Percentiles rank a stretch among this genome's conserved stretches.
These are phyloP conservation scores for Colletotrichum tofieldiae DNA, from an alignment of 2,329 filamentous ascomycete genomes.

Conservation along the genomic window DNA sequence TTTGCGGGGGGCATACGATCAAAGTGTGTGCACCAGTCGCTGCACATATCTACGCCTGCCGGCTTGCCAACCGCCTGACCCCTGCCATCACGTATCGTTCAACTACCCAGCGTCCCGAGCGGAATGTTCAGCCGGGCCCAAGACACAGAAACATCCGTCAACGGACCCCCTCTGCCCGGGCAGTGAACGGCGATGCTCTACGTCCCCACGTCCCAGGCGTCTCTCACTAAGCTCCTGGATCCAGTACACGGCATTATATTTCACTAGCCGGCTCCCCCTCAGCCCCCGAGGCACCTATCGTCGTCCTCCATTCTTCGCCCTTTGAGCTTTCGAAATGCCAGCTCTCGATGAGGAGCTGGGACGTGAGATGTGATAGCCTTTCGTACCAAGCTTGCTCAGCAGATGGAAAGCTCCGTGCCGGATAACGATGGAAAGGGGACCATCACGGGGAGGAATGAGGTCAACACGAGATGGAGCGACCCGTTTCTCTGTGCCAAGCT, in stretches of 20 bases:
- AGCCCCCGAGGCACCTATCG: background rate
- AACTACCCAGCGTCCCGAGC: background rate
- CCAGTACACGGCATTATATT: background rate
- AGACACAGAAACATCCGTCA: background rate
- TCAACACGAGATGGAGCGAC: background rate
- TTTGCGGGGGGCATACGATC: too few relatives aligned
- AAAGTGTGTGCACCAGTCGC: too few relatives aligned
- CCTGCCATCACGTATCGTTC: background rate
- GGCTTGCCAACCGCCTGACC: background rate
- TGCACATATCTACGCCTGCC: too few relatives aligned
- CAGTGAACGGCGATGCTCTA: slow-evolving; percentile 2
- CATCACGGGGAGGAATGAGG: slow-evolving; percentile 1
- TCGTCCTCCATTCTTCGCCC: background rate
- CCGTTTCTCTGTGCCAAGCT: slow-evolving; percentile 1
- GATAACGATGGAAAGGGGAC: background rate
- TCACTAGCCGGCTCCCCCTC: background rate
- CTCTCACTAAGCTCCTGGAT: background rate
- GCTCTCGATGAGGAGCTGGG: background rate
- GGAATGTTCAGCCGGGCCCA: background rate
- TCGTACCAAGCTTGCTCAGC: background rate
- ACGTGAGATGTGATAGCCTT: slow-evolving; percentile 29
- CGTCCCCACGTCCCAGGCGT: background rate
- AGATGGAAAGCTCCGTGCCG: background rate
- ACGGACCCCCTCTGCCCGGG: slow-evolving; percentile 10
- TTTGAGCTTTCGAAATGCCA: background rate